Evolutionary conservation across 305 asterid genomes (phyloP).

Genomic region (Solanum hybrid): DNA sequence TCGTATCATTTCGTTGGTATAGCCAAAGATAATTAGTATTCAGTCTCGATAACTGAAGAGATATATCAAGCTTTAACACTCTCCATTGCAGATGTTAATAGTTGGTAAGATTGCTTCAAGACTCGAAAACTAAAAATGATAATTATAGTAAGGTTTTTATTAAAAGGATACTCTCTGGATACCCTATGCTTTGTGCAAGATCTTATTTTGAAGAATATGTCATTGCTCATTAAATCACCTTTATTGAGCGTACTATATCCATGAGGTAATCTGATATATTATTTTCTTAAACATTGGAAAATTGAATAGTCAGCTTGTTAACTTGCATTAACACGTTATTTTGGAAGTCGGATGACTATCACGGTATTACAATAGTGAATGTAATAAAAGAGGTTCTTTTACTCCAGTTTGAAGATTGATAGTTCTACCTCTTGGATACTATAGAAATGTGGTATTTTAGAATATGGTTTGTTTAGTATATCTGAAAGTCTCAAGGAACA

Average conservation of each 20-base stretch:
- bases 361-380: neutral
- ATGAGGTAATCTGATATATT: constrained; percentile 13
- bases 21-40: constrained; percentile 45
- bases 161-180: constrained; percentile 36
- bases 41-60: constrained; percentile 77
- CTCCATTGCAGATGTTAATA: constrained; percentile 81
- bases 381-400: neutral
- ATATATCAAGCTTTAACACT: constrained; percentile 88
- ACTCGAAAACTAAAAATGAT: constrained; percentile 62
- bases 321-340: constrained; percentile 1
- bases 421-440: neutral
- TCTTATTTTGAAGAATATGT: constrained; percentile 21
- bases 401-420: neutral
- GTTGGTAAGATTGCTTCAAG: constrained; percentile 99
- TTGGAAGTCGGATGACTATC: neutral
- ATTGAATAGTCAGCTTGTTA: constrained; percentile 12
- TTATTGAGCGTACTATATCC: constrained; percentile 25
- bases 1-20: constrained; percentile 50
- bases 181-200: constrained; percentile 49
- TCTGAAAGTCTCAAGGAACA: neutral
- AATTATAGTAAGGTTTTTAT: constrained; percentile 41
- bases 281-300: constrained; percentile 12
- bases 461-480: neutral
- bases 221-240: constrained; percentile 34
- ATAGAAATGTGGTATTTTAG: neutral